Evolutionary conservation across 2,329 filamentous ascomycete species (phyloP).

Genomic region (Fusarium continuum): DNA sequence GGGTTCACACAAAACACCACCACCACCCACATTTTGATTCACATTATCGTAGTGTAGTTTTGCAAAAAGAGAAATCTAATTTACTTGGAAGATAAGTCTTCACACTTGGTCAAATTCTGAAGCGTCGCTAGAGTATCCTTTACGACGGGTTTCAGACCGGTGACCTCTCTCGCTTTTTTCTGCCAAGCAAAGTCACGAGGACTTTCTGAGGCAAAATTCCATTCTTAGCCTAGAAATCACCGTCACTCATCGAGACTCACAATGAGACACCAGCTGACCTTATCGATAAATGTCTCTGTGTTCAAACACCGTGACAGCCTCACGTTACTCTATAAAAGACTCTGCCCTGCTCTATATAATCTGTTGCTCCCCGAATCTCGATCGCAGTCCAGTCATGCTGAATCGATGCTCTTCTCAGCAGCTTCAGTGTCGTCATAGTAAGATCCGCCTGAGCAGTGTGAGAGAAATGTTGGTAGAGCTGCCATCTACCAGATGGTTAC

Average conservation of each 20-base stretch:
- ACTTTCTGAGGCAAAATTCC: not conserved
- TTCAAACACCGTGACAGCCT: constrained; percentile 30
- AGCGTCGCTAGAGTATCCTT: no score
- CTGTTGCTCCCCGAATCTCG: constrained; percentile 1
- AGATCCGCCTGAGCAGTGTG: constrained; percentile 25
- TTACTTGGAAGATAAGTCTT: no score
- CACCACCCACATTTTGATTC: no score
- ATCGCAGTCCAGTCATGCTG: constrained; percentile 28
- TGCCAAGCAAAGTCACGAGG: not conserved
- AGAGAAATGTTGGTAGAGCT: constrained; percentile 1
- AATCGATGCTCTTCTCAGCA: constrained; percentile 1
- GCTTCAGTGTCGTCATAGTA: constrained; percentile 33
- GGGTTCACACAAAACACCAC: constrained; percentile 12
- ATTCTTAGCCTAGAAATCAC: constrained; percentile 3
- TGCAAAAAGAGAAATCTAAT: no score
- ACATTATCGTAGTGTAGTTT: no score
- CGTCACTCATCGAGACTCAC: constrained; percentile 15
- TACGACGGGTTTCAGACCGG: not conserved
- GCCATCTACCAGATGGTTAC: not conserved
- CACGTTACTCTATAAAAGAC: constrained; percentile 25
- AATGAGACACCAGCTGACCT: constrained; percentile 26
- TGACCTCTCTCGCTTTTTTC: not conserved
- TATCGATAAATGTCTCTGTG: constrained; percentile 19
- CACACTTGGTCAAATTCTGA: no score
- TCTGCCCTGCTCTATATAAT: constrained; percentile 16